These are phyloP conservation scores for Aspergillus sergii DNA, from an alignment of 2,329 filamentous ascomycete species.

Conservation along the genomic window DNA sequence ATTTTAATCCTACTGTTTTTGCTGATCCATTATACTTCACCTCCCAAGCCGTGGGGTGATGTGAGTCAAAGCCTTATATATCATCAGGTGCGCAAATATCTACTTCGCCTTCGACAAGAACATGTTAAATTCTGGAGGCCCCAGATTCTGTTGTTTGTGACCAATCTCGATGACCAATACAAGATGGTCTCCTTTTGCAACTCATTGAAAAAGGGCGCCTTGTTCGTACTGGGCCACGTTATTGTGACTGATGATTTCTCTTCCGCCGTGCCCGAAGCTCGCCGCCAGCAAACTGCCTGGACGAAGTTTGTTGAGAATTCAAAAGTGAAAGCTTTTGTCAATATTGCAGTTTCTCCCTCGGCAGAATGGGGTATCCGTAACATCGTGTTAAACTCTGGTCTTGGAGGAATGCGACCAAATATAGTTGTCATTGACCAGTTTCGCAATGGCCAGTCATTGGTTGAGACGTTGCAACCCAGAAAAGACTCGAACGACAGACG, in stretches of 20 bases:
- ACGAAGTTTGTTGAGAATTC: slow-evolving; percentile 85
- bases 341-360: slow-evolving; percentile 78
- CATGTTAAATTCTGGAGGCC: slow-evolving; percentile 95
- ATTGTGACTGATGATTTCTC: slow-evolving; percentile 84
- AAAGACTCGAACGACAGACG: slow-evolving; percentile 26
- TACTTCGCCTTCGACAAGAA: slow-evolving; percentile 79
- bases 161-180: slow-evolving; percentile 78
- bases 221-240: slow-evolving; percentile 85
- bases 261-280: slow-evolving; percentile 76
- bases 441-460: slow-evolving; percentile 59
- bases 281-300: slow-evolving; percentile 79
- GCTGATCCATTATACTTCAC: slow-evolving; percentile 81
- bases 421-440: slow-evolving; percentile 81
- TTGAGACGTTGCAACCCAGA: slow-evolving; percentile 57
- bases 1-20: slow-evolving; percentile 77
- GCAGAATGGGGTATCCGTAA: slow-evolving; percentile 86
- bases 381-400: slow-evolving; percentile 75
- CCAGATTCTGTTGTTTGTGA: slow-evolving; percentile 81
- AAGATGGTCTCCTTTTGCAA: slow-evolving; percentile 90
- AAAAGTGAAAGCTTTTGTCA: slow-evolving; percentile 85
- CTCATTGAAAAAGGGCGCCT: slow-evolving; percentile 80
- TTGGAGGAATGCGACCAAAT: slow-evolving; percentile 87
- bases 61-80: slow-evolving; percentile 89
- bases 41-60: slow-evolving; percentile 87
- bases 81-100: slow-evolving; percentile 82